Conservation (phyloP, 257 asterid species). For the Mentha longifolia region DNA sequence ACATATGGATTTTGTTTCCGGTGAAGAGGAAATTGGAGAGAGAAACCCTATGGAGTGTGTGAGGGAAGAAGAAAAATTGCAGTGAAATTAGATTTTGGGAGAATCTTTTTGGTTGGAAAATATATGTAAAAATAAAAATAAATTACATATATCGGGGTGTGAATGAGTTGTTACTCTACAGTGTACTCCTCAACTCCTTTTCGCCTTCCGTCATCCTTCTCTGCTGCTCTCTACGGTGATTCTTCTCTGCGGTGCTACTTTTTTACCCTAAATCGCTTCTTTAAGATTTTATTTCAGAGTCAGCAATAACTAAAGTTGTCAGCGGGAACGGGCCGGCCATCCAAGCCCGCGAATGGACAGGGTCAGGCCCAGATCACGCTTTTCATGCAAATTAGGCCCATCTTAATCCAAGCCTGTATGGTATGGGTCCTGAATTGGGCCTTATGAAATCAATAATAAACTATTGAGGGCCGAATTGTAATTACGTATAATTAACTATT, state of each 20-base stretch:
- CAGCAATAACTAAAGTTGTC: no score
- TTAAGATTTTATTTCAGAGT: background rate
- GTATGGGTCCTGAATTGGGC: no score
- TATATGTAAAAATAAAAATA: background rate
- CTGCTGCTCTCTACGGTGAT: conserved; percentile 10
- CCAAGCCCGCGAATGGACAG: no score
- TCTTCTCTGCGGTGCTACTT: conserved; percentile 33
- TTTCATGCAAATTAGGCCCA: no score
- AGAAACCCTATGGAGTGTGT: conserved; percentile 36
- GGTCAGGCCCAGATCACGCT: no score
- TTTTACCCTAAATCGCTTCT: conserved; percentile 25
- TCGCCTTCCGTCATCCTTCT: conserved; percentile 17
- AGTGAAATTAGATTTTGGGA: conserved; percentile 35
- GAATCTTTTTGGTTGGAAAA: conserved; percentile 31
- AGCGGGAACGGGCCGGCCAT: no score
- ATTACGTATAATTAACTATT: no score
- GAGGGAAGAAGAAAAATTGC: conserved; percentile 28
- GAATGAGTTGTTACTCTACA: conserved; percentile 19
- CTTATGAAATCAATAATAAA: no score
- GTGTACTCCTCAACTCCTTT: conserved; percentile 11
- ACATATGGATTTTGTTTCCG: conserved; percentile 15
- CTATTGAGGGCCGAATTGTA: no score
- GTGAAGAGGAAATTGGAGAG: conserved; percentile 21
- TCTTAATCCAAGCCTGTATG: no score
- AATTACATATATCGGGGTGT: background rate